Conservation (phyloP, 169 alveolate species). For the Plasmodium blacklocki region DNA sequence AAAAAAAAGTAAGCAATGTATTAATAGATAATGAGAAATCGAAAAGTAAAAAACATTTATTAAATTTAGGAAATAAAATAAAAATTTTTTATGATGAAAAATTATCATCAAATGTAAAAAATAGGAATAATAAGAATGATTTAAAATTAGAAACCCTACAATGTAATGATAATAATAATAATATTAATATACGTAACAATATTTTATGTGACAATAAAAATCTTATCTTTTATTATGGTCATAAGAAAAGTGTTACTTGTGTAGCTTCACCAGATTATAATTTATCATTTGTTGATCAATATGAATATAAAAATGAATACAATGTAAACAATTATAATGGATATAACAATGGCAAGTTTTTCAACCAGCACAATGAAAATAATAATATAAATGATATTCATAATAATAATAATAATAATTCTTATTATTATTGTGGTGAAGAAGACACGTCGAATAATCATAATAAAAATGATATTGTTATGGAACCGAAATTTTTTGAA, state of each 20-base stretch:
- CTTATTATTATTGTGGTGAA: neutral
- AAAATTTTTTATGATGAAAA: slow-evolving; percentile 48
- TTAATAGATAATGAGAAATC: slow-evolving; percentile 47
- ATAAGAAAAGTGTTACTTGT: slow-evolving; percentile 69
- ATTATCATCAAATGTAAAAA: slow-evolving; percentile 18
- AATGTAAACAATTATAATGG: neutral
- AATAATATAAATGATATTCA: neutral
- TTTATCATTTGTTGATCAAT: slow-evolving; percentile 52
- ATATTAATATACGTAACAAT: too few species aligned
- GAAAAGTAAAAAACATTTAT: slow-evolving; percentile 13
- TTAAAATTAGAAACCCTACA: neutral
- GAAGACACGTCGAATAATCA: neutral
- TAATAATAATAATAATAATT: neutral
- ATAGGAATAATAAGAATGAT: slow-evolving; percentile 16
- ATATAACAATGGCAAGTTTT: slow-evolving; percentile 1
- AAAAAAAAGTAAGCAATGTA: slow-evolving; percentile 39
- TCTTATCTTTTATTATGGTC: slow-evolving; percentile 49
- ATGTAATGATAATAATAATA: neutral
- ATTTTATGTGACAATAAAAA: slow-evolving; percentile 1
- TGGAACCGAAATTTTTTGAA: slow-evolving; percentile 49
- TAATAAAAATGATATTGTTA: neutral
- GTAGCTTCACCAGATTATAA: slow-evolving; percentile 70
- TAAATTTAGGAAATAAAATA: slow-evolving; percentile 61
- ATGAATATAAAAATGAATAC: slow-evolving; percentile 16
- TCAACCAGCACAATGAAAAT: neutral